Evolutionary conservation across 495 filamentous ascomycete genomes (phyloP).

Genomic region (Trichoderma parareesei): DNA sequence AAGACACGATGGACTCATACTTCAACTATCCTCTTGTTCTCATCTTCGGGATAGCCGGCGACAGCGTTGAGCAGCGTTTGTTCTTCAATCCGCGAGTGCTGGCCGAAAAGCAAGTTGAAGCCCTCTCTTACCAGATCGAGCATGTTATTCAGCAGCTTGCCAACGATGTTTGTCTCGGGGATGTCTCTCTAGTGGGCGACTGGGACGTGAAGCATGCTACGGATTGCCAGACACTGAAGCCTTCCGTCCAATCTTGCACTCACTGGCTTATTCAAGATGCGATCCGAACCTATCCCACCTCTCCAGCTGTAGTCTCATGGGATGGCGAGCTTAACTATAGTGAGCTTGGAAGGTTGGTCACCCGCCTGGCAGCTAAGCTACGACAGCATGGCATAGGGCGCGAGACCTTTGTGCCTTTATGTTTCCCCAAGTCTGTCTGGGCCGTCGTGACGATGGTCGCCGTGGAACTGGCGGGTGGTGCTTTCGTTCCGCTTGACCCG

Average conservation of each 20-base stretch:
- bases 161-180: background rate
- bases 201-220: constrained; percentile 1
- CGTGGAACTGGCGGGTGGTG: background rate
- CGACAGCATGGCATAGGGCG: background rate
- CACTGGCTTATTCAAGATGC: background rate
- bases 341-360: constrained; percentile 23
- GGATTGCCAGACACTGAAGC: background rate
- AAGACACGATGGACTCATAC: background rate
- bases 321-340: constrained; percentile 10
- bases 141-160: constrained; percentile 12
- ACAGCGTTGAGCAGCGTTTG: background rate
- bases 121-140: constrained; percentile 18
- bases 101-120: constrained; percentile 12
- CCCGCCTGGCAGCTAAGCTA: constrained; percentile 1
- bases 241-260: background rate
- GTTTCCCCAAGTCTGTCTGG: constrained; percentile 9
- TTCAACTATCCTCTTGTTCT: constrained; percentile 11
- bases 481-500: background rate
- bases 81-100: constrained; percentile 15
- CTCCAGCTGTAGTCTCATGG: background rate
- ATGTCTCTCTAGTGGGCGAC: background rate
- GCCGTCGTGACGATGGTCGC: constrained; percentile 6
- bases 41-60: background rate
- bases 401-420: background rate
- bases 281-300: background rate